Evolutionary conservation across 2,329 filamentous ascomycete species (phyloP).

Genomic region (Beauveria caledonica): DNA sequence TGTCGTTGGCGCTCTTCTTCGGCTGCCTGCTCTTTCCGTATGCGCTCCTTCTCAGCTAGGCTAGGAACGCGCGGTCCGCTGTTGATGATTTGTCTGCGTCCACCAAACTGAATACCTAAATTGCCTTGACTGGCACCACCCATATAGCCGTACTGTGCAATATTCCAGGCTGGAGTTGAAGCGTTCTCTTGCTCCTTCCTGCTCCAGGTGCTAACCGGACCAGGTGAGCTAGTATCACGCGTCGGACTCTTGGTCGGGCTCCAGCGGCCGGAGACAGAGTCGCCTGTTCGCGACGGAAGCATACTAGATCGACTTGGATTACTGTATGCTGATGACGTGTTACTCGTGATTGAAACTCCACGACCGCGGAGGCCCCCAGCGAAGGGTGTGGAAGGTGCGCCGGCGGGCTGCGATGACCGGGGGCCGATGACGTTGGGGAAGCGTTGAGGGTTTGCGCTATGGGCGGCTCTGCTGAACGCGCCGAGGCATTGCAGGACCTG

Average conservation of each 20-base stretch:
- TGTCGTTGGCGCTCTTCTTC: slow-evolving; percentile 52
- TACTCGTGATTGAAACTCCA: slow-evolving; percentile 49
- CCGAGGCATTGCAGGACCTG: slow-evolving; percentile 90
- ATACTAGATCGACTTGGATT: slow-evolving; percentile 26
- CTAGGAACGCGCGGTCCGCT: slow-evolving; percentile 71
- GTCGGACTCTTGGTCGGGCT: slow-evolving; percentile 57
- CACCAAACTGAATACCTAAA: slow-evolving; percentile 86
- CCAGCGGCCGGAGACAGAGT: slow-evolving; percentile 46
- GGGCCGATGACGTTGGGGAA: slow-evolving; percentile 74
- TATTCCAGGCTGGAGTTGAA: slow-evolving; percentile 93
- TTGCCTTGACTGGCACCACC: slow-evolving; percentile 94
- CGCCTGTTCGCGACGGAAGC: slow-evolving; percentile 45
- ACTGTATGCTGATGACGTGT: slow-evolving; percentile 43
- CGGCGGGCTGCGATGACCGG: slow-evolving; percentile 46
- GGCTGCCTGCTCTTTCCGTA: slow-evolving; percentile 45
- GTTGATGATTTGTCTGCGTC: slow-evolving; percentile 83
- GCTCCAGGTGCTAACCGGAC: slow-evolving; percentile 77
- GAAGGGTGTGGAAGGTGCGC: slow-evolving; percentile 44
- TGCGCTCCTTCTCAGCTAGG: slow-evolving; percentile 75
- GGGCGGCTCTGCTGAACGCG: slow-evolving; percentile 83
- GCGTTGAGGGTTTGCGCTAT: slow-evolving; percentile 60
- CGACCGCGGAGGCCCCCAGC: slow-evolving; percentile 33
- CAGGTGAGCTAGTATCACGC: slow-evolving; percentile 44
- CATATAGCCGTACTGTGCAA: slow-evolving; percentile 97
- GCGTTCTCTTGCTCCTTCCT: slow-evolving; percentile 70